Conservation (phyloP, 2,329 filamentous ascomycete genomes). For the Proliferodiscus dingleyae region DNA sequence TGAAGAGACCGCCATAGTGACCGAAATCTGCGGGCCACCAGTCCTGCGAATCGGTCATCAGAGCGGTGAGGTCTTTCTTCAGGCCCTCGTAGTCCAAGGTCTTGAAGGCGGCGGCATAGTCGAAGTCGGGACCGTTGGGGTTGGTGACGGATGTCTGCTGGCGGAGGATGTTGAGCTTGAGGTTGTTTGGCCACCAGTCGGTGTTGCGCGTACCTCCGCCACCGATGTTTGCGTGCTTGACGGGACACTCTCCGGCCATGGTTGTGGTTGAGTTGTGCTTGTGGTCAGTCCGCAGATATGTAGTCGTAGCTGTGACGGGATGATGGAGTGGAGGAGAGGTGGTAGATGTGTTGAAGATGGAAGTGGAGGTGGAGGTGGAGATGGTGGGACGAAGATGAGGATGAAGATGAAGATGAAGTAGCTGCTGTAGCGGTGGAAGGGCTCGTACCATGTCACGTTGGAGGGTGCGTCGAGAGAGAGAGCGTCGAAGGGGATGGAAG, state of each 20-base stretch:
- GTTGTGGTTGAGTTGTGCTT: too few species aligned
- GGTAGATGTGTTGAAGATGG: too few species aligned
- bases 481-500: too few species aligned
- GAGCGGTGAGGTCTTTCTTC: slow-evolving; percentile 50
- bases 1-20: slow-evolving; percentile 55
- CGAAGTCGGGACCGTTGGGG: slow-evolving; percentile 46
- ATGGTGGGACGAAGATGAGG: too few species aligned
- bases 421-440: too few species aligned
- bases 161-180: slow-evolving; percentile 53
- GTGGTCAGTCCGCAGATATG: too few species aligned
- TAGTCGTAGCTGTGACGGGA: too few species aligned
- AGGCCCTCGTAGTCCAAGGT: slow-evolving; percentile 52
- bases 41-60: slow-evolving; percentile 57
- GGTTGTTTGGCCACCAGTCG: slow-evolving; percentile 55
- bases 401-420: too few species aligned
- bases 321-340: too few species aligned
- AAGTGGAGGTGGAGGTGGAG: too few species aligned
- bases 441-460: too few species aligned
- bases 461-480: too few species aligned
- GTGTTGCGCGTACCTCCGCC: slow-evolving; percentile 48
- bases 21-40: slow-evolving; percentile 60
- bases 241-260: background rate
- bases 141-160: slow-evolving; percentile 50
- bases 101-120: slow-evolving; percentile 55
- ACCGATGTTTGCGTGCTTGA: background rate